These are phyloP conservation scores for Coccomyxa sp. DNA, from an alignment of 139 green algal genomes.

Conservation along the genomic window DNA sequence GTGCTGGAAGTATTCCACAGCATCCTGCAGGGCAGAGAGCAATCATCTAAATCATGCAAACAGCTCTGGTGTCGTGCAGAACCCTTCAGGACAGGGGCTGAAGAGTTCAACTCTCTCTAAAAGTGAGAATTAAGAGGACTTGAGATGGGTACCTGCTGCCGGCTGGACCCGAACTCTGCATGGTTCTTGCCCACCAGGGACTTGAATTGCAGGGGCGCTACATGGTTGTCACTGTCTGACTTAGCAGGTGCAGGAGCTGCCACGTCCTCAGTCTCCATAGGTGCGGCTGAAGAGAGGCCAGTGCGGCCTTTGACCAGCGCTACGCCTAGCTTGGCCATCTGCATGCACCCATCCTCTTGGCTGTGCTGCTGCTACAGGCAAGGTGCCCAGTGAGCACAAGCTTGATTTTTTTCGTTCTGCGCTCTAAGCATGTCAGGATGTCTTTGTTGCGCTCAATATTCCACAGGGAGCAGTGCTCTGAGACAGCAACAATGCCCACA, in stretches of 20 bases:
- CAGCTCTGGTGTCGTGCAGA: background rate
- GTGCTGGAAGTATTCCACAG: slow-evolving; percentile 89
- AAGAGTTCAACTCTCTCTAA: background rate
- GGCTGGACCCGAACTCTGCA: slow-evolving; percentile 76
- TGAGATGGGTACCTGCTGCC: slow-evolving; percentile 67
- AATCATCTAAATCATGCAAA: background rate
- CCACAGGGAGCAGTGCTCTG: no score
- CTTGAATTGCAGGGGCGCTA: slow-evolving; percentile 85
- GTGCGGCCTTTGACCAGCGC: slow-evolving; percentile 59
- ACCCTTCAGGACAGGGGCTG: background rate
- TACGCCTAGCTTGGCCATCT: slow-evolving; percentile 69
- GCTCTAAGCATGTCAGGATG: no score
- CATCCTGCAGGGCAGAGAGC: slow-evolving; percentile 88
- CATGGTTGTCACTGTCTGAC: slow-evolving; percentile 28
- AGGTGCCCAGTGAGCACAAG: no score
- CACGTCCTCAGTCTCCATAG: background rate
- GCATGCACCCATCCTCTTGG: no score
- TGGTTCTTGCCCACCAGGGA: slow-evolving; percentile 78
- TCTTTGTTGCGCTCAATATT: no score
- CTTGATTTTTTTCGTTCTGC: no score
- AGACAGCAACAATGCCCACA: no score
- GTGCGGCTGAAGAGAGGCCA: slow-evolving; percentile 18
- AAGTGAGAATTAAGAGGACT: no score
- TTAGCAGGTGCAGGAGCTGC: slow-evolving; percentile 9
- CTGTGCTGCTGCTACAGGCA: no score